These are phyloP conservation scores for Penicillium canescens DNA, from an alignment of 495 filamentous ascomycete species.

Conservation along the genomic window DNA sequence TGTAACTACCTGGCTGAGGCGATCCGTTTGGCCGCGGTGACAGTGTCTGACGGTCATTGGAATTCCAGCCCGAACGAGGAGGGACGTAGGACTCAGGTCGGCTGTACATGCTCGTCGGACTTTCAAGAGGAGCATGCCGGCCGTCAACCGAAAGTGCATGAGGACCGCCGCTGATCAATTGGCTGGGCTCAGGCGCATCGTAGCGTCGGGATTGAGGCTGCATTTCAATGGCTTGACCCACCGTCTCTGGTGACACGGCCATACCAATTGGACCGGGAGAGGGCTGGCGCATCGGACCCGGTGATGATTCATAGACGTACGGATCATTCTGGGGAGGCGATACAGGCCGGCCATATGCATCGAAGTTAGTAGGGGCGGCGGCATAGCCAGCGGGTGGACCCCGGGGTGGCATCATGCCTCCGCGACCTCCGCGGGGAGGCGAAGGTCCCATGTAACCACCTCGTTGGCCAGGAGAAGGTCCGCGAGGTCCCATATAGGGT, in stretches of 20 bases:
- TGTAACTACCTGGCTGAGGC: conserved; percentile 4
- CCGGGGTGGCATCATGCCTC: conserved; percentile 50
- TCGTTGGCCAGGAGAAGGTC: conserved; percentile 29
- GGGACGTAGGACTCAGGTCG: conserved; percentile 71
- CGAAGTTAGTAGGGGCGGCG: conserved; percentile 26
- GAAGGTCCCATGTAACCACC: conserved; percentile 40
- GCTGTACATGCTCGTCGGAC: conserved; percentile 68
- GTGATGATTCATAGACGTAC: conserved; percentile 20
- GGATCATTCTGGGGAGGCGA: conserved; percentile 32
- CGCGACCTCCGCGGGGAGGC: conserved; percentile 26
- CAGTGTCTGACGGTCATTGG: conserved; percentile 18
- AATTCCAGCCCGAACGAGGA: conserved; percentile 52
- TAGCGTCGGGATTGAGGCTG: conserved; percentile 48
- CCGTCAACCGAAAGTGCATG: conserved; percentile 36
- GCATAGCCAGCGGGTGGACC: conserved; percentile 50
- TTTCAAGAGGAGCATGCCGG: conserved; percentile 40
- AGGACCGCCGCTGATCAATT: conserved; percentile 62
- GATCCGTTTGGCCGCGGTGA: conserved; percentile 14
- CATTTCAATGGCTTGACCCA: conserved; percentile 86
- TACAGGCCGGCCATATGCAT: conserved; percentile 22
- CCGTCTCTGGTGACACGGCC: conserved; percentile 49
- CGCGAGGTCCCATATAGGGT: conserved; percentile 45
- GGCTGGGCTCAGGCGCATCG: conserved; percentile 50
- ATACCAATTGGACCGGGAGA: conserved; percentile 63
- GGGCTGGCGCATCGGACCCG: conserved; percentile 18